phyloP scores from a whole-genome alignment of 768 basidiomycete genomes.

The Boletus patriciae region DNA sequence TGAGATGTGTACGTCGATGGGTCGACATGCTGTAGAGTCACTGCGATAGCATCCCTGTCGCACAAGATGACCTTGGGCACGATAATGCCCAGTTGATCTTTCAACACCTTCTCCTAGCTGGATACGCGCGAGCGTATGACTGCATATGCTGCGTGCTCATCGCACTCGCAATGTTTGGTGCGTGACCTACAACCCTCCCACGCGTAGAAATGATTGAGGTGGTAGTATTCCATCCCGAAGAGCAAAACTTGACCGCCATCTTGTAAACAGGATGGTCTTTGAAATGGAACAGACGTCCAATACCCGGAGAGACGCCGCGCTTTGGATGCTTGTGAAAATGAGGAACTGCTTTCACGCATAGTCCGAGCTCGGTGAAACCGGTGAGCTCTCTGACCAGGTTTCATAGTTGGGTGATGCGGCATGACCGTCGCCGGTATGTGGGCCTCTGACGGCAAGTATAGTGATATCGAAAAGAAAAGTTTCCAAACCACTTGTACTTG shows the following conservation, averaged over 20 bases:
- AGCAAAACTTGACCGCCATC: slow-evolving; percentile 92
- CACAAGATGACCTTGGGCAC: no score
- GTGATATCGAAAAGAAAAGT: slow-evolving; percentile 35
- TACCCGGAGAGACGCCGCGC: background rate
- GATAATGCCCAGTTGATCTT: no score
- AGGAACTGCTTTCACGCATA: slow-evolving; percentile 11
- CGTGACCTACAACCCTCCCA: no score
- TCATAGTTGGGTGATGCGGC: slow-evolving; percentile 51
- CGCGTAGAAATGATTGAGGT: no score
- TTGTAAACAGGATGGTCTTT: slow-evolving; percentile 72
- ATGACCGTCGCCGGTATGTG: slow-evolving; percentile 35
- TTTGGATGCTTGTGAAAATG: slow-evolving; percentile 13
- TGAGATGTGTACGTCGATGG: no score
- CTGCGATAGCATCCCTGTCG: no score
- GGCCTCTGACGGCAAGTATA: slow-evolving; percentile 30
- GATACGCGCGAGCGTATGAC: no score
- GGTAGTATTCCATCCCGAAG: slow-evolving; percentile 79
- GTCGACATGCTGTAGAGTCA: no score
- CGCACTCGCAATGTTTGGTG: no score
- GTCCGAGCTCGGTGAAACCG: slow-evolving; percentile 58
- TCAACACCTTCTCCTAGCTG: no score
- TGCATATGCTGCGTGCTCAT: no score
- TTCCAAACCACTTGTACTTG: no score
- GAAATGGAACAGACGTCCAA: slow-evolving; percentile 59
- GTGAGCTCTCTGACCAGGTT: slow-evolving; percentile 66